Evolutionary conservation across 2,329 filamentous ascomycete genomes (phyloP), one percentile per base, ranked within the genome.

Genomic region (Monilinia fructicola): DNA sequence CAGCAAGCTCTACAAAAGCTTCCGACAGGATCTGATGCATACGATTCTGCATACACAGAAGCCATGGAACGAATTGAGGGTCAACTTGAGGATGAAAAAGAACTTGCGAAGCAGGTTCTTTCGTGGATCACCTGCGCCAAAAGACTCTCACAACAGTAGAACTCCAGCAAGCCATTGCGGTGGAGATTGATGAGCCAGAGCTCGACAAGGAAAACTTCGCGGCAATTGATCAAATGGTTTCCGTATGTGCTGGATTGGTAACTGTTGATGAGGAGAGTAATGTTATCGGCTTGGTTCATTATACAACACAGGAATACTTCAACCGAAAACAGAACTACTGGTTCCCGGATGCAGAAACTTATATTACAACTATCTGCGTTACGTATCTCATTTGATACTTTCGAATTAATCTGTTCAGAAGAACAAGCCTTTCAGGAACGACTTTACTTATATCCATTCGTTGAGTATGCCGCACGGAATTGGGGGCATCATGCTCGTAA

Each of bases 121-220:
- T 55, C 56, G 21, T 83, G 80, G 81, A 77, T 83, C 11, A 74
- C 73, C 0, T 79, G 67, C 48, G 75, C 79, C 0, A 76, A 71
- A 54, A 75, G 76, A 38, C 70, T 0, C 67, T 83, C 0, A 76
- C 69, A 1, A 71, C 66, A 0, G 0, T 31, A 1, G 80, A 83
- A 67, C 73, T 83, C 6, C 76, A 76, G 61, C 75, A 82, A 68
- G 81, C 80, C 0, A 75, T 84, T 26, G 81, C 78, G 0, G 72
- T 80, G 0, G 76, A 80, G 48, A 1, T 63, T 0, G 74, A 69
- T 0, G 48, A 70, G 5, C 0, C 59, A 0, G 65, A 73, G 1
- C 62, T 82, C 14, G 77, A 81, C 54, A 11, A 68, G 67, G 26
- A 61, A 73, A 64, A 65, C 23, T 40, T 72, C 12, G 23, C 62